These are phyloP conservation scores for Heteromeles arbutifolia DNA, from an alignment of 306 rosid species.

Conservation along the genomic window DNA sequence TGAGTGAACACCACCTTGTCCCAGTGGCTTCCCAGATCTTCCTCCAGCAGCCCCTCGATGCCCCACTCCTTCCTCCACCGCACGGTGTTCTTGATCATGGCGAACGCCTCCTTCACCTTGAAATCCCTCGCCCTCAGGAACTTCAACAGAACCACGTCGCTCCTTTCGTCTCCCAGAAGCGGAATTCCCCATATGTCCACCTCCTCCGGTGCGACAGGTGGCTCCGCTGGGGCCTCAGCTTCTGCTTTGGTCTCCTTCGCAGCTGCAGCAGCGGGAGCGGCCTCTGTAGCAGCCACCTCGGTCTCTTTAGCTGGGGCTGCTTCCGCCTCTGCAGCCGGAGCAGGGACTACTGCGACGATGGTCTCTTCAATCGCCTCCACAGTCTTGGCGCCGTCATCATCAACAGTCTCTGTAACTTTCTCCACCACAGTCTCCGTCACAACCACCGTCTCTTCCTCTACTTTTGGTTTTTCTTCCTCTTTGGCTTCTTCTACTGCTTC, in stretches of 20 bases:
- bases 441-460: slow-evolving; percentile 1
- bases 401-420: slow-evolving; percentile 15
- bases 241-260: slow-evolving; percentile 14
- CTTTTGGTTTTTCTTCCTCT: not conserved
- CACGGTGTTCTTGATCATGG: slow-evolving; percentile 75
- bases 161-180: slow-evolving; percentile 60
- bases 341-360: slow-evolving; percentile 29
- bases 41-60: slow-evolving; percentile 46
- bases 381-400: slow-evolving; percentile 62
- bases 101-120: slow-evolving; percentile 71
- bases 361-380: slow-evolving; percentile 67
- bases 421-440: slow-evolving; percentile 32
- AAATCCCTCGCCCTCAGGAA: slow-evolving; percentile 84
- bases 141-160: slow-evolving; percentile 70
- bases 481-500: not conserved
- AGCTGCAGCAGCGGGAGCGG: slow-evolving; percentile 4
- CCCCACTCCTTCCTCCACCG: slow-evolving; percentile 73
- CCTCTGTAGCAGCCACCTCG: slow-evolving; percentile 17
- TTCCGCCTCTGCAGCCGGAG: slow-evolving; percentile 9
- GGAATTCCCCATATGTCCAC: slow-evolving; percentile 68
- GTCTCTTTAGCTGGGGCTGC: not conserved
- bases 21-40: slow-evolving; percentile 35
- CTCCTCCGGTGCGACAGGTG: slow-evolving; percentile 35
- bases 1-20: slow-evolving; percentile 50
- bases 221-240: slow-evolving; percentile 3